Base-by-base conservation (phyloP, 2,329 filamentous ascomycete species). In the Diaporthe aspalathi region DNA sequence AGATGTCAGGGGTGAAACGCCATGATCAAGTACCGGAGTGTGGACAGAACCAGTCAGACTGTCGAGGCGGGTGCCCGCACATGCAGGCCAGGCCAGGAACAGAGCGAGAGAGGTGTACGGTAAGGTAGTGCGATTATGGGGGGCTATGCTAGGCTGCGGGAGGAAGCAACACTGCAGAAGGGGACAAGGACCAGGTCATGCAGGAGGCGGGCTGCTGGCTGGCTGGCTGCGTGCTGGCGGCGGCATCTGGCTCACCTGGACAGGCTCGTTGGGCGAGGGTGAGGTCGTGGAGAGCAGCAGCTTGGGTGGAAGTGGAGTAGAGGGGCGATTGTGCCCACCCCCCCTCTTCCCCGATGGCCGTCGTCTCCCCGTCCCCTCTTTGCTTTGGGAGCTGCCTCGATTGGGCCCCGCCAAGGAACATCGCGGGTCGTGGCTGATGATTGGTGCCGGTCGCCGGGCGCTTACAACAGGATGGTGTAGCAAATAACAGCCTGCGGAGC, bases 1-100 rank as follows among this genome's bases (percentile, higher is more conserved):
- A 56, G 54, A 67, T 47, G 71, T 56, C 71, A 72, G 68, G 49
- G 62, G 45, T 72, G 71, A 72, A 67, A 67, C 71, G 62, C 38
- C 68, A 60, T 62, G 38, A 56, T 70, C 71, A 72, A 72, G 57
- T 70, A 70, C 53, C 45, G 68, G 49, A 49, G 32, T 49, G 45
- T 57, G 57, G 27, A 53, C 45, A 68, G 54, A 56, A 60, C 71
- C 71, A 70, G 71, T 70, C 69, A 73, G 60, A 65, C 63, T 47
- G 57, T 65, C 57, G n/a, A 67, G 54, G 32, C 22, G 54, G 53
- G 50, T 47, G 69, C 57, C 57, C 70, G 27, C 57, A 35, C 65
- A 62, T 49, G 57, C 68, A 71, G 54, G 47, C 49, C 49, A 53
- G 66, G 40, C 66, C 66, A 54, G 43, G 50, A 47, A 54, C 65